Evolutionary conservation across 2,329 filamentous ascomycete species (phyloP).

Genomic region (Bipolaris cookei): DNA sequence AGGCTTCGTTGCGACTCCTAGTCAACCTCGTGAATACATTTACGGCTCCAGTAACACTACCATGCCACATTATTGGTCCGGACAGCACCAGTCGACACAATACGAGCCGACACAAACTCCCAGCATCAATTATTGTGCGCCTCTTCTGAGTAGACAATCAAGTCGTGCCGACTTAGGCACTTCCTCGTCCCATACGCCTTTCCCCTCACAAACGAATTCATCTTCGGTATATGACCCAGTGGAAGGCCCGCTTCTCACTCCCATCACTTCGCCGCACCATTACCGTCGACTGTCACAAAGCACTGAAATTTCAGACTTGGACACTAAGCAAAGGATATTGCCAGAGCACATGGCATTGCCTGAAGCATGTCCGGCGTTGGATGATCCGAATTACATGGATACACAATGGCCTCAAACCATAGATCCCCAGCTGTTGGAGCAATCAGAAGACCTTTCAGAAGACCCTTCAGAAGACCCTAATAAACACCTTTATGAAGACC

Average conservation of each 20-base stretch:
- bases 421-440: too few relatives aligned
- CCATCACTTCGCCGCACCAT: not conserved
- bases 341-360: too few relatives aligned
- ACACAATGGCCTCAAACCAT: too few relatives aligned
- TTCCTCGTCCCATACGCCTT: constrained; percentile 3
- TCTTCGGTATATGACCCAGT: not conserved
- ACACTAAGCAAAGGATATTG: too few relatives aligned
- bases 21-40: not conserved
- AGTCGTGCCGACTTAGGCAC: constrained; percentile 3
- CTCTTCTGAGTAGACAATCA: constrained; percentile 8
- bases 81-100: too few relatives aligned
- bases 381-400: too few relatives aligned
- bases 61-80: not conserved
- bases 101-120: not conserved
- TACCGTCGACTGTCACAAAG: too few relatives aligned
- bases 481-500: too few relatives aligned
- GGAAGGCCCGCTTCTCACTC: not conserved
- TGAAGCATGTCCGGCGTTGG: too few relatives aligned
- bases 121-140: not conserved
- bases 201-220: not conserved
- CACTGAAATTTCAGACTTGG: too few relatives aligned
- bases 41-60: not conserved
- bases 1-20: not conserved
- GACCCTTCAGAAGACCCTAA: too few relatives aligned
- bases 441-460: too few relatives aligned